A percentile compares a stretch with the other conserved stretches of the same genome.
These are phyloP conservation scores for Corylus americana DNA, from an alignment of 306 rosid genomes.

Conservation along the genomic window DNA sequence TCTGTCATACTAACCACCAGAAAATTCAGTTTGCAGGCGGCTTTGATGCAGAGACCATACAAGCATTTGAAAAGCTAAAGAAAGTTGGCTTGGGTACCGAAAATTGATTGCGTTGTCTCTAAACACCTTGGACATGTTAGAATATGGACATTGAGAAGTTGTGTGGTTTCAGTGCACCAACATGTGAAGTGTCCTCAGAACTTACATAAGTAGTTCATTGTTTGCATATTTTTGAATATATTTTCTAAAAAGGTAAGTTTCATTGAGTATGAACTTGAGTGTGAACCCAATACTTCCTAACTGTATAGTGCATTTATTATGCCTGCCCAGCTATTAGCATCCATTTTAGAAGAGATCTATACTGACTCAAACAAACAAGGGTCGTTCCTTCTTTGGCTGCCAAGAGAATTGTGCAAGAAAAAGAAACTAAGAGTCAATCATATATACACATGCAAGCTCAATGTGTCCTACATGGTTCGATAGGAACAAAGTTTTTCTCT, in stretches of 20 bases:
- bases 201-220: background rate
- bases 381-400: background rate
- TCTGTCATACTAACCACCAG: slow-evolving; percentile 17
- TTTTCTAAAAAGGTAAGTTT: background rate
- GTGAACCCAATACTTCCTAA: background rate
- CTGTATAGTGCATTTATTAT: background rate
- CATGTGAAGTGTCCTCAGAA: background rate
- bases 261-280: background rate
- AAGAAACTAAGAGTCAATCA: too few relatives aligned
- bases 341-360: background rate
- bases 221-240: background rate
- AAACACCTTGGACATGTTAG: background rate
- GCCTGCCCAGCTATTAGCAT: background rate
- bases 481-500: too few relatives aligned
- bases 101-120: slow-evolving; percentile 3
- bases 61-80: slow-evolving; percentile 66
- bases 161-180: background rate
- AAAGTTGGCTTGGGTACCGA: slow-evolving; percentile 33
- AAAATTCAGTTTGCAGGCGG: slow-evolving; percentile 92
- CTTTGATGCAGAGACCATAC: slow-evolving; percentile 59
- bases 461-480: background rate
- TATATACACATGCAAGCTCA: background rate
- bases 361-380: background rate
- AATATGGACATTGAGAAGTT: background rate
- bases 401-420: background rate